Base-by-base conservation (phyloP, 352 stramenopile species). In the Phytophthora uliginosa region DNA sequence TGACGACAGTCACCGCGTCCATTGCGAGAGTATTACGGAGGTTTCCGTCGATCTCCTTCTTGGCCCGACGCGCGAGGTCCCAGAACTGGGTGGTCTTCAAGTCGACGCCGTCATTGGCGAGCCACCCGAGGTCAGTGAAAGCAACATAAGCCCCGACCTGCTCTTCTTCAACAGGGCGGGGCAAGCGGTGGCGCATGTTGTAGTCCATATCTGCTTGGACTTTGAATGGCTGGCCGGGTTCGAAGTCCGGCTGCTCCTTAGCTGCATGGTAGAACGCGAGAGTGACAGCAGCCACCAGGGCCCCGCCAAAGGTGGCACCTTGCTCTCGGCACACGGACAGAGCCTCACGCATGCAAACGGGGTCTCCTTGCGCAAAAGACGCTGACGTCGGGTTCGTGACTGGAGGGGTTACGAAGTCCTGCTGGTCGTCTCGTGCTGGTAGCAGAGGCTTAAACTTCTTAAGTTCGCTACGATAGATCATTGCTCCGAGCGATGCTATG, bases 161-260 rank as follows among this genome's bases (percentile, higher is more conserved):
- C 13, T 70, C 60, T 10, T 55, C 33, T 17, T 67, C 40, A 20
- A 69, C 56, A 0, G 72, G 61, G n/a, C 60, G 42, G 1, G 69
- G 61, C 18, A 83, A 53, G 42, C 72, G 78, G 17, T 68, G 47
- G n/a, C 78, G 78, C 78, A 85, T 83, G 66, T 85, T 77, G 51
- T 78, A 76, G 54, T 74, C 65, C 62, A 77, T 48, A 31, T 77
- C 52, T 51, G 74, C 58, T 33, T 28, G 47, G 13, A 85, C 33
- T 61, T 77, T 76, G 54, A 85, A 81, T 9, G 58, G 64, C 28
- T 72, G 40, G 3, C 22, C 54, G 31, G 55, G 15, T 7, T 59
- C 47, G 40, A 57, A 61, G 36, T 12, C 48, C 20, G 34, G 22
- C 22, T 51, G 36, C 9, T 7, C 8, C 28, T 66, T 40, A 1